Evolutionary conservation across 352 stramenopile genomes (phyloP).

Genomic region (Globisporangium spiculum): DNA sequence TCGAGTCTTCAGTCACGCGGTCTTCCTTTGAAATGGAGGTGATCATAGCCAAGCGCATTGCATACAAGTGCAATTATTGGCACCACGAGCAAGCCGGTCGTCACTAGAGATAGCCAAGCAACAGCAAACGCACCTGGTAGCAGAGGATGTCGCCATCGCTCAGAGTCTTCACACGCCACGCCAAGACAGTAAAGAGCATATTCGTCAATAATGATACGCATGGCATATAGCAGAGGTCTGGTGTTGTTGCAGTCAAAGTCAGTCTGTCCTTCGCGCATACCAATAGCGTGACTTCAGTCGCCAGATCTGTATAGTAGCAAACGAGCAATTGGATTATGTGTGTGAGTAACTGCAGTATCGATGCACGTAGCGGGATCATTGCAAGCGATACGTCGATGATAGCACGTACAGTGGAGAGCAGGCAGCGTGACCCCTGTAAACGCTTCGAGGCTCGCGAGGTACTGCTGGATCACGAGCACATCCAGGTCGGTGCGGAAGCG

Average conservation of each 20-base stretch:
- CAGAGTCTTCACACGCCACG: slow-evolving; percentile 26
- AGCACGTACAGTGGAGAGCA: slow-evolving; percentile 50
- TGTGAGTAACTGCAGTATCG: not conserved
- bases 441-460: slow-evolving; percentile 37
- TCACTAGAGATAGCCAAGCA: not conserved
- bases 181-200: not conserved
- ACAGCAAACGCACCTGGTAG: slow-evolving; percentile 39
- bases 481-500: slow-evolving; percentile 61
- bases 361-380: not conserved
- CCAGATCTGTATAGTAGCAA: slow-evolving; percentile 34
- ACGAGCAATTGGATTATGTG: not conserved
- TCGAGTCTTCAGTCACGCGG: slow-evolving; percentile 29
- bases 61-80: not conserved
- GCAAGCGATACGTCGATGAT: not conserved
- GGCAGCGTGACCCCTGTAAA: slow-evolving; percentile 35
- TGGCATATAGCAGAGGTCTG: too few species aligned
- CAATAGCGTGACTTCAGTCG: slow-evolving; percentile 49
- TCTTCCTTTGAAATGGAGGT: slow-evolving; percentile 34
- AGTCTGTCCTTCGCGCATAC: slow-evolving; percentile 19
- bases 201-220: not conserved
- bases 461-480: slow-evolving; percentile 48
- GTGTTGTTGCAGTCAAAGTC: too few species aligned
- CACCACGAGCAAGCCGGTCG: not conserved
- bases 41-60: not conserved
- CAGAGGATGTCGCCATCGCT: slow-evolving; percentile 67